Base-by-base conservation (phyloP, 2,329 filamentous ascomycete genomes). In the Seiridium unicorne region DNA sequence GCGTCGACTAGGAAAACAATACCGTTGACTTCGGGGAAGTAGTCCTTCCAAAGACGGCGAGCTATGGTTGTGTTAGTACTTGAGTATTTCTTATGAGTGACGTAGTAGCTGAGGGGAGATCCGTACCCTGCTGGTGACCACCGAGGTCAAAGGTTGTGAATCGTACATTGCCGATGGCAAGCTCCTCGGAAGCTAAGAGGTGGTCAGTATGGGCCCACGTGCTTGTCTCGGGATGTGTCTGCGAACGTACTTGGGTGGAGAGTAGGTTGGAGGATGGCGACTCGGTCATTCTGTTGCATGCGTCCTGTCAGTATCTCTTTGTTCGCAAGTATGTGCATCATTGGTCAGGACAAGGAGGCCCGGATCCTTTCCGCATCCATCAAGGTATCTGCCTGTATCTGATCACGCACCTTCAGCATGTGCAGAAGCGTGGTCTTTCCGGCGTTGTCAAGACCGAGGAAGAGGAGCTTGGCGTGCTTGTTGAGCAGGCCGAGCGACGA, bases 1-100 rank as follows among this genome's bases (percentile, higher is more conserved):
- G 95, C 93, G 72, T 99, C 95, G 69, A 99, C 92, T 61, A 98
- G 89, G 85, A 98, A 99, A 69, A 99, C 93, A 70, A 98, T 96
- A 62, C 94, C 93, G 77, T 89, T 93, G 65, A 97, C 93, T 81
- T 97, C 93, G 70, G 93, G 93, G 85, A 97, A 96, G 81, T 96
- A 97, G 74, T 97, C 93, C 77, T 93, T 94, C 93, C 93, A 97
- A 70, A 97, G 88, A 71, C 93, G 92, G 68, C 93, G 92, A 64
- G 93, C 93, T 93, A 65, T 58, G 58, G 4, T n/a, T n/a, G 3
- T 36, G 49, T 53, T 53, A 53, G 32, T n/a, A 9, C 10, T 36
- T 11, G 11, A 13, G n/a, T 53, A 7, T 26, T 49, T 18, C 13
- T 36, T 34, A 13, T 53, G 4, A 32, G 5, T 8, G 18, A 26